Base-by-base conservation (phyloP, 2,329 filamentous ascomycete species). In the Fusarium subtropicale region DNA sequence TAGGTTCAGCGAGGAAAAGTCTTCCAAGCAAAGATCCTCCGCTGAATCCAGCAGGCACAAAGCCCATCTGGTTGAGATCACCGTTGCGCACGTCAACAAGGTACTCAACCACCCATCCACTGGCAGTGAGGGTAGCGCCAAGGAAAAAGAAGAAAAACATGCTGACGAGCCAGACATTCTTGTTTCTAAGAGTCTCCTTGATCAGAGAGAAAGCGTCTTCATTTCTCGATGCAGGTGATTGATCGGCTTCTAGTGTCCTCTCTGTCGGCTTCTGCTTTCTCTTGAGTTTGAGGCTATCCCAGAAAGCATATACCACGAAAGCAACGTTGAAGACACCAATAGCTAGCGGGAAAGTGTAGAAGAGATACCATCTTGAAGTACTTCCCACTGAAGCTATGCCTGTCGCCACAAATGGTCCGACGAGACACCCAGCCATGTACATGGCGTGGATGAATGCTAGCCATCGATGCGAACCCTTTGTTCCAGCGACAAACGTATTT, bases 101-200 rank as follows among this genome's bases (percentile, higher is more conserved):
- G 57, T 88, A 91, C 67, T 90, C 87, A 3, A 91, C 88, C 0
- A 90, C 84, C 89, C 88, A 91, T 2, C 89, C 88, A 62, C 79
- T 76, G 0, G 87, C 84, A 0, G 88, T 90, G 3, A 88, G 82
- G 2, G 73, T 75, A 0, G 83, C 84, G 0, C 89, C 88, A 0
- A 91, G 79, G 53, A 86, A 86, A 74, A 90, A 89, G 77, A 90
- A 90, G 78, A 87, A 91, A 75, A 89, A 90, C 3, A 88, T 56
- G 50, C 87, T 87, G 4, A 91, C 73, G 0, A 88, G 74, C 86
- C 88, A 90, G 5, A 91, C 78, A 5, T 80, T 81, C 18, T 79
- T 83, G 3, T 76, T 81, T 16, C 73, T 77, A 0, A 88, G 64
- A 0, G 85, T 81, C 10, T 77, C 76, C 34, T 81, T 81, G 51